Conservation (phyloP, 805 yeast genomes). For the Lipomyces orientalis region DNA sequence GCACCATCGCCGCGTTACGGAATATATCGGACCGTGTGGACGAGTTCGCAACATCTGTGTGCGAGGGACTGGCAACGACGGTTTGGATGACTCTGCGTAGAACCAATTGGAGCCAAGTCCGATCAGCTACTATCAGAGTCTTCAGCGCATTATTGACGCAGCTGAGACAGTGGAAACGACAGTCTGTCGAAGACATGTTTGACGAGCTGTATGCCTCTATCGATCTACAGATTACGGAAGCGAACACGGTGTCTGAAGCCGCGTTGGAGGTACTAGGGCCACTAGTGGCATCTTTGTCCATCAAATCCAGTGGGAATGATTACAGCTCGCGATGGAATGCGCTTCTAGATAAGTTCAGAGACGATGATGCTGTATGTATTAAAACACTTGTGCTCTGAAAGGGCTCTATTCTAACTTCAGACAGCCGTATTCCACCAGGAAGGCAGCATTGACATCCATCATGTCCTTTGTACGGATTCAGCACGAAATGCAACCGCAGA, state of each 20-base stretch:
- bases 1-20: slow-evolving; percentile 3
- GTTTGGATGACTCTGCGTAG: slow-evolving; percentile 14
- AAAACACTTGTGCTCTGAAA: neutral
- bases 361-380: slow-evolving; percentile 47
- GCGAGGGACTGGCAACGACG: neutral
- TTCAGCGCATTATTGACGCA: slow-evolving; percentile 18
- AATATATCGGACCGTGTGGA: neutral
- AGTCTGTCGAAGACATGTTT: slow-evolving; percentile 29
- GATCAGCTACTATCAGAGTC: slow-evolving; percentile 40
- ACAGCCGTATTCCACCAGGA: slow-evolving; percentile 47
- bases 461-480: slow-evolving; percentile 43
- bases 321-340: slow-evolving; percentile 41
- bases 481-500: neutral
- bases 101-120: slow-evolving; percentile 39
- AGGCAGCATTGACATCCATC: slow-evolving; percentile 55
- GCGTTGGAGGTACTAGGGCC: slow-evolving; percentile 61
- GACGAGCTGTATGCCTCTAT: slow-evolving; percentile 44
- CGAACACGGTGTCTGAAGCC: slow-evolving; percentile 49
- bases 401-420: neutral
- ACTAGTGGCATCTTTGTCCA: slow-evolving; percentile 43
- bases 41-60: neutral
- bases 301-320: neutral
- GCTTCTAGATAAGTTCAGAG: slow-evolving; percentile 43
- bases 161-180: slow-evolving; percentile 12
- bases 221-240: slow-evolving; percentile 51